A percentile compares a stretch with the other conserved stretches of the same genome.
phyloP scores from a whole-genome alignment of 2,329 filamentous ascomycete genomes.

The Onygenales sp. region DNA sequence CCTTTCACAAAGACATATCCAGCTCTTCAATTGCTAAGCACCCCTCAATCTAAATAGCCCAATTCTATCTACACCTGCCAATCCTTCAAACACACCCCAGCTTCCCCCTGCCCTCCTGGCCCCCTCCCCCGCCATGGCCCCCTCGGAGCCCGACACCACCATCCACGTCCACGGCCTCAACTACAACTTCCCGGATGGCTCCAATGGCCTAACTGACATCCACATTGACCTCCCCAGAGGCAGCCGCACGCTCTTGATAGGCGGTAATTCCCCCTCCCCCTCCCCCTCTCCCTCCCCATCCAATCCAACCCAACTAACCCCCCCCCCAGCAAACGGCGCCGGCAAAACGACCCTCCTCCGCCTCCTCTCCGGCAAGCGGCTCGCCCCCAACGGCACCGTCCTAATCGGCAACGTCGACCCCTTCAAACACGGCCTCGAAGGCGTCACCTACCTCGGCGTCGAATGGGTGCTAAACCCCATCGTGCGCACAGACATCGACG shows the following conservation, averaged over 20 bases:
- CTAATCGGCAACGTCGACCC: slow-evolving; percentile 76
- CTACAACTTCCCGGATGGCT: slow-evolving; percentile 82
- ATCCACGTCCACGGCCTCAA: slow-evolving; percentile 68
- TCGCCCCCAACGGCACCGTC: slow-evolving; percentile 69
- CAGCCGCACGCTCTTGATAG: slow-evolving; percentile 83
- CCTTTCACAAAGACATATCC: too few species aligned
- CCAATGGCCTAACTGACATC: slow-evolving; percentile 66
- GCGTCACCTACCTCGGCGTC: slow-evolving; percentile 91
- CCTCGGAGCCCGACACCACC: slow-evolving; percentile 37
- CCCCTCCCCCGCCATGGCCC: background rate
- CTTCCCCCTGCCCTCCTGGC: background rate
- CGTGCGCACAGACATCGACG: slow-evolving; percentile 88
- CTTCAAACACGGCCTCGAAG: slow-evolving; percentile 81
- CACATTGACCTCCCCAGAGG: slow-evolving; percentile 66
- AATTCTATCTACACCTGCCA: background rate
- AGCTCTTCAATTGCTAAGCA: too few species aligned
- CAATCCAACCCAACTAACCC: background rate
- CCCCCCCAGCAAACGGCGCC: slow-evolving; percentile 67
- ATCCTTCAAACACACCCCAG: background rate
- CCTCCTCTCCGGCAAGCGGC: slow-evolving; percentile 87
- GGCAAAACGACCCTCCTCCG: slow-evolving; percentile 95
- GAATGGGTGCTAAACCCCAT: slow-evolving; percentile 98
- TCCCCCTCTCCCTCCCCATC: background rate
- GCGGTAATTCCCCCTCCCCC: slow-evolving; percentile 43
- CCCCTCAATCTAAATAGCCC: too few species aligned